phyloP scores from a whole-genome alignment of 1,139 yeast species.

The Suhomyces kunorum region DNA sequence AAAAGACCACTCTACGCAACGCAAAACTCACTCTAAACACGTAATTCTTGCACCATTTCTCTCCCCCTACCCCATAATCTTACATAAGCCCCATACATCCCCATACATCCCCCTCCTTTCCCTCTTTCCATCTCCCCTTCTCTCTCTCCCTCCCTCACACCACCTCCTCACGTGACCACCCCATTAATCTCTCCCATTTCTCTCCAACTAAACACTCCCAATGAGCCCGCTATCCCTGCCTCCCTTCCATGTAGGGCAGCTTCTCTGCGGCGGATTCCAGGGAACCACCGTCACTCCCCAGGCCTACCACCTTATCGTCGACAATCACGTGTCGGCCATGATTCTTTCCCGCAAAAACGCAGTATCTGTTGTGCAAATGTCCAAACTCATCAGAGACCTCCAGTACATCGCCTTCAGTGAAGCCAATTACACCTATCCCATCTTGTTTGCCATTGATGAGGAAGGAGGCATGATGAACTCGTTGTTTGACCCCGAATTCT shows the following conservation, averaged over 20 bases:
- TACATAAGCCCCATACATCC: no score
- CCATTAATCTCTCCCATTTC: not conserved
- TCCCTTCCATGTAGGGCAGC: slow-evolving; percentile 46
- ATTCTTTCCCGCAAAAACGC: slow-evolving; percentile 59
- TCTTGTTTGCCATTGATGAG: slow-evolving; percentile 42
- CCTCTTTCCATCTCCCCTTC: not conserved
- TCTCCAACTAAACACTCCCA: slow-evolving; percentile 2
- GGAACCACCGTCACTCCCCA: slow-evolving; percentile 60
- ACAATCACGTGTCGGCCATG: slow-evolving; percentile 57
- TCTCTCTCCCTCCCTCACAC: not conserved
- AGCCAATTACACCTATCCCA: slow-evolving; percentile 55
- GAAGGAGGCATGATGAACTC: slow-evolving; percentile 55
- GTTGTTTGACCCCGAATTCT: slow-evolving; percentile 51
- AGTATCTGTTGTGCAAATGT: slow-evolving; percentile 51
- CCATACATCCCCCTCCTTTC: not conserved
- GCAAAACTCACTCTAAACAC: no score
- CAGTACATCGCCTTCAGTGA: slow-evolving; percentile 55
- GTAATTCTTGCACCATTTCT: no score
- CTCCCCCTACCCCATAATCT: no score
- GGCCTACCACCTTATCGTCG: slow-evolving; percentile 54
- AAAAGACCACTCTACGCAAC: no score
- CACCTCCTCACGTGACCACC: slow-evolving; percentile 5
- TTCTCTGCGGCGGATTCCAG: slow-evolving; percentile 64
- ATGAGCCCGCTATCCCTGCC: slow-evolving; percentile 13
- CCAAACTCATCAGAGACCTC: slow-evolving; percentile 52